phyloP scores from a whole-genome alignment of 306 rosid species.

The Castanospermum australe region DNA sequence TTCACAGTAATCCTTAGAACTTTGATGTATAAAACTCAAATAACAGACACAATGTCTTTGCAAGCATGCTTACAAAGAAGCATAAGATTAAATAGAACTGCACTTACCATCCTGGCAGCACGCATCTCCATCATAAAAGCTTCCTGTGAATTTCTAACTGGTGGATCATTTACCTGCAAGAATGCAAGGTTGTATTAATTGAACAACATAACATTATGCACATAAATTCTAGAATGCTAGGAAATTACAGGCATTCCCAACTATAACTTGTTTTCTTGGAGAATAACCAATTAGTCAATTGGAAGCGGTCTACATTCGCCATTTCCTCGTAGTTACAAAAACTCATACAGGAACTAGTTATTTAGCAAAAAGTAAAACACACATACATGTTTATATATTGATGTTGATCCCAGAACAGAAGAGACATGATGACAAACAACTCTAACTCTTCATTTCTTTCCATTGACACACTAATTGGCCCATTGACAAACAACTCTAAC shows the following conservation, averaged over 20 bases:
- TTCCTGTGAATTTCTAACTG: constrained; percentile 90
- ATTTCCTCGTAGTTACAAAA: constrained; percentile 3
- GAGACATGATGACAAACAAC: neutral
- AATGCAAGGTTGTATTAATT: constrained; percentile 19
- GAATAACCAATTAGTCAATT: neutral
- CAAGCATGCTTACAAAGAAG: constrained; percentile 9
- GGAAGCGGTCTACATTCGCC: constrained; percentile 1
- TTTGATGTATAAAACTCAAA: neutral
- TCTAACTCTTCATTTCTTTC: neutral
- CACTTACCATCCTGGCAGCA: constrained; percentile 74
- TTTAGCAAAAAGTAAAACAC: neutral
- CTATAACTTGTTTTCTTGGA: neutral
- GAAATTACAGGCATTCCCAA: neutral
- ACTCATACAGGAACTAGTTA: neutral
- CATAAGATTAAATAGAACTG: neutral
- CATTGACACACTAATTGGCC: neutral
- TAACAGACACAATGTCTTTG: neutral
- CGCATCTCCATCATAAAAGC: constrained; percentile 95
- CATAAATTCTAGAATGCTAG: neutral
- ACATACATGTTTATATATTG: neutral
- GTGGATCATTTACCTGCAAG: constrained; percentile 75
- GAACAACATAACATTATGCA: neutral
- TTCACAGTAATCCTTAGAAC: neutral
- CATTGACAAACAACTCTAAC: neutral
- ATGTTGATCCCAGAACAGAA: neutral